These are phyloP conservation scores for Rhynchosporium agropyri DNA, from an alignment of 2,329 filamentous ascomycete species.

Conservation along the genomic window DNA sequence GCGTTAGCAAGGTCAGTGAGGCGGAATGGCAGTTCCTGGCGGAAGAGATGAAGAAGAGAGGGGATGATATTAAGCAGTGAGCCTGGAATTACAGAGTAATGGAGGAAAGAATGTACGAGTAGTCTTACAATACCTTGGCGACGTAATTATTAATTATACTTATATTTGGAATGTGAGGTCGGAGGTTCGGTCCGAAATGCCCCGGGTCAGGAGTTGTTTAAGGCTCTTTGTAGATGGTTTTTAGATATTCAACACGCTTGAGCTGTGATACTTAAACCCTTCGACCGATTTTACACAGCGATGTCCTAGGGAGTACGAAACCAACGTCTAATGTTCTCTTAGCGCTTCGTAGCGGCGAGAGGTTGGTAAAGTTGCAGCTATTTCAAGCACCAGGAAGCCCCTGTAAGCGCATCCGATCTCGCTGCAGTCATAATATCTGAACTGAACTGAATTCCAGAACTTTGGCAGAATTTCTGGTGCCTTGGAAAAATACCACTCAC, in stretches of 20 bases:
- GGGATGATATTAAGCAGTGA: conserved; percentile 29
- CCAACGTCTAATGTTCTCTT: no score
- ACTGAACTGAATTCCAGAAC: not conserved
- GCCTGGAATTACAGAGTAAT: no score
- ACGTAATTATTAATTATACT: no score
- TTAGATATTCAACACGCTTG: no score
- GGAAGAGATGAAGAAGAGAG: conserved; percentile 44
- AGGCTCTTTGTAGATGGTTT: no score
- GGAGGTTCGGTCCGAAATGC: no score
- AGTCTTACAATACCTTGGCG: not conserved
- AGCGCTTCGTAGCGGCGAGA: not conserved
- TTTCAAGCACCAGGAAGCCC: not conserved
- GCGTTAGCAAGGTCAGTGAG: conserved; percentile 69
- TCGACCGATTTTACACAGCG: no score
- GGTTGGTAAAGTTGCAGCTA: not conserved
- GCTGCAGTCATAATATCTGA: not conserved
- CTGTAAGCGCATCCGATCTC: conserved; percentile 7
- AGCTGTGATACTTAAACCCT: no score
- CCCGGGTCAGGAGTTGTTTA: no score
- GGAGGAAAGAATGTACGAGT: not conserved
- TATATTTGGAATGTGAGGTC: no score
- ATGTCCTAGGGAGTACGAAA: no score
- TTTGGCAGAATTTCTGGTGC: not conserved
- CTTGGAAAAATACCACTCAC: conserved; percentile 1
- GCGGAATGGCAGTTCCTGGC: conserved; percentile 69